Evolutionary conservation across 805 yeast species (phyloP).

Genomic region (Candida schatavii): DNA sequence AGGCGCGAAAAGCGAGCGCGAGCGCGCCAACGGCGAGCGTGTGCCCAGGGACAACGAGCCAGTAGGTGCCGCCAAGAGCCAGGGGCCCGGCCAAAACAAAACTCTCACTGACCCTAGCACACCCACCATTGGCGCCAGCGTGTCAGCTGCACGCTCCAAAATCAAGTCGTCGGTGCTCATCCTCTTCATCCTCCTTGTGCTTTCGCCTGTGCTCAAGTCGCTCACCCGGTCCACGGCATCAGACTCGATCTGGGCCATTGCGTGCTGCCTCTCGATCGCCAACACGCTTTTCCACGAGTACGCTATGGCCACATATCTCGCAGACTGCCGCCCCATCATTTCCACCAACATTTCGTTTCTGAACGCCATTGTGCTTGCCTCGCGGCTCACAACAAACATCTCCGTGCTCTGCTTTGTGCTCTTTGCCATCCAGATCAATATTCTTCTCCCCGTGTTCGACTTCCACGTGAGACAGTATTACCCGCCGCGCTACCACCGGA

Average conservation of each 20-base stretch:
- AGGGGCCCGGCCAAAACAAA: not conserved
- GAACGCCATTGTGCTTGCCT: conserved; percentile 85
- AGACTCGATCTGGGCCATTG: conserved; percentile 92
- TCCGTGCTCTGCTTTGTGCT: conserved; percentile 83
- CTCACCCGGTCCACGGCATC: conserved; percentile 85
- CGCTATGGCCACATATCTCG: conserved; percentile 32
- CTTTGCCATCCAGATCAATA: conserved; percentile 66
- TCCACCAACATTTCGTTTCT: conserved; percentile 82
- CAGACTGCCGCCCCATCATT: conserved; percentile 48
- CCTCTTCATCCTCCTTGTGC: conserved; percentile 64
- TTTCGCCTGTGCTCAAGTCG: conserved; percentile 88
- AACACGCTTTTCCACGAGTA: conserved; percentile 71
- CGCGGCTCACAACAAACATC: conserved; percentile 71
- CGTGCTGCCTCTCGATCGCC: conserved; percentile 71
- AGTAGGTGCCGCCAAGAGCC: not conserved
- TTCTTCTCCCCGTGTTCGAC: conserved; percentile 69
- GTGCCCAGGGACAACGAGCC: too few species aligned
- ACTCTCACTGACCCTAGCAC: too few species aligned
- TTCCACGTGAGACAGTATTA: conserved; percentile 50
- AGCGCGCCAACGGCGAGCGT: too few species aligned
- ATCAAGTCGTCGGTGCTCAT: conserved; percentile 69
- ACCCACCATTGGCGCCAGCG: not conserved
- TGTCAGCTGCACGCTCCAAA: conserved; percentile 7
- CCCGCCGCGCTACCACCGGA: conserved; percentile 19
- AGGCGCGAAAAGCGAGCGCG: too few species aligned